phyloP scores from a whole-genome alignment of 202 grass and related monocot genomes.

The Zizania palustris region DNA sequence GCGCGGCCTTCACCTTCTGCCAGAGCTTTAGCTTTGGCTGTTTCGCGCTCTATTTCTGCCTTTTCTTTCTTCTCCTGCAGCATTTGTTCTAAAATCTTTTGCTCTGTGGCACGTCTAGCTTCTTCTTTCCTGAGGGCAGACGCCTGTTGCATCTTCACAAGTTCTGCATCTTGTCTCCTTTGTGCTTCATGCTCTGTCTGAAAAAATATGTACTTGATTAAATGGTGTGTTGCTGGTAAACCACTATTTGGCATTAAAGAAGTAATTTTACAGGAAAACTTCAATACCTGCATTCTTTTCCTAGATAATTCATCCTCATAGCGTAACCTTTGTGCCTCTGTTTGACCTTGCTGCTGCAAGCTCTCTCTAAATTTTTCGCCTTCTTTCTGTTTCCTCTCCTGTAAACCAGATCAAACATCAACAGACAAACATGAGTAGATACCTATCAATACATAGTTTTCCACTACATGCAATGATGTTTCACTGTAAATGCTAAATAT shows the following conservation, averaged over 20 bases:
- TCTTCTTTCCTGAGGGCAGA: slow-evolving; percentile 68
- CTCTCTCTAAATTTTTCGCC: slow-evolving; percentile 73
- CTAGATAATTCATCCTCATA: slow-evolving; percentile 87
- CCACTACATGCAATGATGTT: neutral
- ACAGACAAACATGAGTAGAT: slow-evolving; percentile 6
- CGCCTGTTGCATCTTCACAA: slow-evolving; percentile 92
- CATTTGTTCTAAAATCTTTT: slow-evolving; percentile 70
- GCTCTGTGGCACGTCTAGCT: slow-evolving; percentile 63
- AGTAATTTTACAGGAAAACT: neutral
- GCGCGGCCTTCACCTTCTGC: slow-evolving; percentile 57
- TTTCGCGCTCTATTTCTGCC: slow-evolving; percentile 54
- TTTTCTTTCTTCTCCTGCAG: slow-evolving; percentile 59
- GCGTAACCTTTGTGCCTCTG: slow-evolving; percentile 79
- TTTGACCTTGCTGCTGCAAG: slow-evolving; percentile 60
- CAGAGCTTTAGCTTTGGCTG: slow-evolving; percentile 48
- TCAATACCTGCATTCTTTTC: slow-evolving; percentile 83
- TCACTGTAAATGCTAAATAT: neutral
- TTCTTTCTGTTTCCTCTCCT: slow-evolving; percentile 71
- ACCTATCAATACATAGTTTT: slow-evolving; percentile 16
- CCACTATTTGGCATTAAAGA: slow-evolving; percentile 30
- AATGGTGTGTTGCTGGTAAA: slow-evolving; percentile 1
- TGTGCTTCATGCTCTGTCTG: slow-evolving; percentile 74
- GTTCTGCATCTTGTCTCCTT: slow-evolving; percentile 71
- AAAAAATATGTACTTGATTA: slow-evolving; percentile 36
- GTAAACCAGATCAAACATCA: slow-evolving; percentile 25